phyloP scores from a whole-genome alignment of 2,329 filamentous ascomycete species.

The Colletotrichum sp. region DNA sequence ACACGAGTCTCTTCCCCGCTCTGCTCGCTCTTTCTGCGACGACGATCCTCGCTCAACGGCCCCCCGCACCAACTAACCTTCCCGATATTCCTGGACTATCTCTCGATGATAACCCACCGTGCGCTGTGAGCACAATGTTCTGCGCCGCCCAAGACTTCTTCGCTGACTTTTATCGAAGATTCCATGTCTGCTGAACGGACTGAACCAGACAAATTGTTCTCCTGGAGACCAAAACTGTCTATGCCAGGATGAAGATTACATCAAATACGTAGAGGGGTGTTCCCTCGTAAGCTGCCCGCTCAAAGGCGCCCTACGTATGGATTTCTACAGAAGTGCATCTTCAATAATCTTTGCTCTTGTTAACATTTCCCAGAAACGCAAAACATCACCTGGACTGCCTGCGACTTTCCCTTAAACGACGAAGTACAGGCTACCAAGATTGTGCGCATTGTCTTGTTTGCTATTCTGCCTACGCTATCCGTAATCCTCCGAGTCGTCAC shows the following conservation, averaged over 20 bases:
- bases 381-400: conserved; percentile 7
- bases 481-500: neutral
- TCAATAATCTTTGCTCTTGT: too few relatives aligned
- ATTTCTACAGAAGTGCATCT: too few relatives aligned
- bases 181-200: neutral
- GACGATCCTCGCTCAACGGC: neutral
- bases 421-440: neutral
- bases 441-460: neutral
- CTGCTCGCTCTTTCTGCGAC: neutral
- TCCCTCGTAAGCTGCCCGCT: neutral
- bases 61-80: neutral
- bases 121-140: neutral
- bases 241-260: neutral
- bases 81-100: neutral
- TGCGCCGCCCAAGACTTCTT: neutral
- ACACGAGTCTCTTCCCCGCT: neutral
- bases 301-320: neutral
- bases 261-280: neutral
- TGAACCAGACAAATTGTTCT: neutral
- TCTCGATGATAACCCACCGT: neutral
- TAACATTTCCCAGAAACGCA: neutral
- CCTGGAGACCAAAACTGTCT: neutral
- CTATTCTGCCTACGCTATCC: neutral
- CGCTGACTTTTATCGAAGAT: neutral
- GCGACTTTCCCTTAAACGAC: neutral